Percentiles rank a stretch among this genome's conserved stretches.
Conservation (phyloP, 2,329 filamentous ascomycete species). For the Trichoderma afroharzianum region DNA sequence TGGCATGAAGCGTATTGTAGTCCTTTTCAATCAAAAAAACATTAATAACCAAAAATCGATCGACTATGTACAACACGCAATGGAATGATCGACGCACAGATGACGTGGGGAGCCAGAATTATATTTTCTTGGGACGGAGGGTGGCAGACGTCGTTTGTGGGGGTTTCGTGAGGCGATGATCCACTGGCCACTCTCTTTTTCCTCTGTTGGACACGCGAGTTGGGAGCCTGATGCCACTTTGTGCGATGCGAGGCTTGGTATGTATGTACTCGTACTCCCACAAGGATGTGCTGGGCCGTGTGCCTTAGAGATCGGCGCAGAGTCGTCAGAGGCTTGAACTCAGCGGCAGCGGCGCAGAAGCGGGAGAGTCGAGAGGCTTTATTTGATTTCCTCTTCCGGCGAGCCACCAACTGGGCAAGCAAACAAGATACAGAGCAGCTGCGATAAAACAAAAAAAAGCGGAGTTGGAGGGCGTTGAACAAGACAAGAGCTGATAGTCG, state of each 20-base stretch:
- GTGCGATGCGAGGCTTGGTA: background rate
- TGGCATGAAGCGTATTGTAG: background rate
- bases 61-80: background rate
- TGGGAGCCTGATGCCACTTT: background rate
- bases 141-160: background rate
- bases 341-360: background rate
- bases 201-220: background rate
- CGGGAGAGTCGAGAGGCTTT: conserved; percentile 10
- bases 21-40: conserved; percentile 14
- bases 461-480: background rate
- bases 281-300: background rate
- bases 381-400: conserved; percentile 12
- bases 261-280: background rate
- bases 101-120: conserved; percentile 7
- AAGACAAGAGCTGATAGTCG: background rate
- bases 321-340: conserved; percentile 16
- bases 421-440: background rate
- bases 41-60: background rate
- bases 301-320: background rate
- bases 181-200: background rate
- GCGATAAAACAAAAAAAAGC: background rate
- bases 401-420: background rate
- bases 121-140: background rate
- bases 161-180: background rate
- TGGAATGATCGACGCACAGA: conserved; percentile 11